Base-by-base conservation (phyloP, 2,329 filamentous ascomycete genomes). In the Pseudocercospora eumusae region DNA sequence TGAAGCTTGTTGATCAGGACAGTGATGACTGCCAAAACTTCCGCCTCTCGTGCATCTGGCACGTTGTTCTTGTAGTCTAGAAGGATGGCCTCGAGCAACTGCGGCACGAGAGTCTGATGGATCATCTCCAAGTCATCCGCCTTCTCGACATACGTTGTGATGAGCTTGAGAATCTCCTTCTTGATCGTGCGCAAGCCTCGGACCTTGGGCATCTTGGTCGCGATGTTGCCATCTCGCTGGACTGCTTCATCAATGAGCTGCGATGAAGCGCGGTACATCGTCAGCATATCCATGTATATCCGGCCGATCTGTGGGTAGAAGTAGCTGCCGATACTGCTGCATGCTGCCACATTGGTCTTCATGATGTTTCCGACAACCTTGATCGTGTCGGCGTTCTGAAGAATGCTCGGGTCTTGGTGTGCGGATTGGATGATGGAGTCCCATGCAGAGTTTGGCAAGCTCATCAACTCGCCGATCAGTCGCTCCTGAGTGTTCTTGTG, bases 291-390 rank as follows among this genome's bases (percentile, higher is more conserved):
- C 69, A 96, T 88, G 77, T 98, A 99, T 70, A 99, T 98, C 61
- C 92, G 89, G 44, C 93, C 95, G 70, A 99, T 96, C 75, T 99
- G 95, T 11, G 95, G 93, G 74, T 96, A 97, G 78, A 99, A 99
- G 79, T 98, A 99, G 57, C 91, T 88, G 33, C 96, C 95, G 62
- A 99, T 95, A 0, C 95, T 98, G 36, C 91, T 91, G 77, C 95
- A 99, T 36, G 95, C 95, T n/a, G 96, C 93, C 4, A 99, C 95
- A 71, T 99, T 99, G 0, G 95, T 99, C 85, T 99, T 99, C 95
- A 99, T 99, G 75, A 99, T 97, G 79, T 99, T 99, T 68, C 95
- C 95, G 66, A 99, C 93, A 69, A 99, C 88, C 82, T 99, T 99
- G 81, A 99, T 98, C 0, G 93, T 96, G 70, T 99, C 93, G 10